A percentile compares a stretch with the other conserved stretches of the same genome.
Conservation (phyloP, 352 stramenopile genomes). For the Globisporangium echinulatum region DNA sequence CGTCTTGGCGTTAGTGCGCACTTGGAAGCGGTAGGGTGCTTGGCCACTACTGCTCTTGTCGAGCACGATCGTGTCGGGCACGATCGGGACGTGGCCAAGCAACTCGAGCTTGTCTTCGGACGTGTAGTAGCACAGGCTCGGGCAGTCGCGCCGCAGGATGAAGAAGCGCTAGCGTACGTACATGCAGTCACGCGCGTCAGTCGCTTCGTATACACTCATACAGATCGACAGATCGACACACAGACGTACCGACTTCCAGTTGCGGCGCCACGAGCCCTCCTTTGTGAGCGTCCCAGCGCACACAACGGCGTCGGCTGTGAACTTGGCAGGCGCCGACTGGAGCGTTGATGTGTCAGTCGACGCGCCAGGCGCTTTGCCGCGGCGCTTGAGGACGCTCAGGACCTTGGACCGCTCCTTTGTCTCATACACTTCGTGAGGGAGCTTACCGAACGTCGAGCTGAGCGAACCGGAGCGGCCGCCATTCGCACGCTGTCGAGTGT, state of each 20-base stretch:
- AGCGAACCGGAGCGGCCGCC: conserved; percentile 23
- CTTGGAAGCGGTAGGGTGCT: conserved; percentile 61
- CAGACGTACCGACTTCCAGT: conserved; percentile 67
- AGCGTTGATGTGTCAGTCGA: conserved; percentile 12
- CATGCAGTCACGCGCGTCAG: neutral
- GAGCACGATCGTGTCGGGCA: conserved; percentile 68
- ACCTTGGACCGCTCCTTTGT: conserved; percentile 73
- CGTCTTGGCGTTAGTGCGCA: conserved; percentile 46
- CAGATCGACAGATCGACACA: neutral
- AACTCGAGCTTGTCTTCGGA: conserved; percentile 80
- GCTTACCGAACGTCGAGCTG: conserved; percentile 57
- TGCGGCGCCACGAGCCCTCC: conserved; percentile 77
- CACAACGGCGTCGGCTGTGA: conserved; percentile 66
- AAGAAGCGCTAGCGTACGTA: conserved; percentile 48
- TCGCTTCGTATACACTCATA: too few relatives aligned
- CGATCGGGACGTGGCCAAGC: conserved; percentile 60
- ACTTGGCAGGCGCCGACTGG: conserved; percentile 37
- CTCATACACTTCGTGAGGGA: conserved; percentile 71
- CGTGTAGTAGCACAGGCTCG: conserved; percentile 76
- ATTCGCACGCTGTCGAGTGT: neutral
- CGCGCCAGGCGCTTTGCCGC: conserved; percentile 25
- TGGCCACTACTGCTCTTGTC: conserved; percentile 48
- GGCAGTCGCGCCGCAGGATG: conserved; percentile 65
- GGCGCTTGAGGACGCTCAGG: conserved; percentile 66
- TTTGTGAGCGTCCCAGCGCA: conserved; percentile 61